Percentiles rank a stretch among this genome's conserved stretches.
Evolutionary conservation across 2,329 filamentous ascomycete species (phyloP).

Genomic region (Ophiostoma ips): DNA sequence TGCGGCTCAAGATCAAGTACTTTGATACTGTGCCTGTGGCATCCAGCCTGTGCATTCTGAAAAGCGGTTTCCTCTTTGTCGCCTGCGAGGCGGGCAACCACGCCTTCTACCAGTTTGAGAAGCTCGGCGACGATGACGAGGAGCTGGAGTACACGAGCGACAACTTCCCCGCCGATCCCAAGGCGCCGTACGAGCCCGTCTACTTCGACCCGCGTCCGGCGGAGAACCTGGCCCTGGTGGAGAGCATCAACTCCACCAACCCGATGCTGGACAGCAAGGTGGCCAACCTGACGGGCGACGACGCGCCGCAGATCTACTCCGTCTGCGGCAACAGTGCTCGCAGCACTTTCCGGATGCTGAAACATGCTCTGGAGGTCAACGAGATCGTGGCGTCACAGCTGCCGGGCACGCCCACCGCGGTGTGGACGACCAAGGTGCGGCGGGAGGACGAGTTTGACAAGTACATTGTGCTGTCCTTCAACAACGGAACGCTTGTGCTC

Average conservation of each 20-base stretch:
- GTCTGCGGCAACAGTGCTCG: slow-evolving; percentile 78
- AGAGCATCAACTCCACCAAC: slow-evolving; percentile 79
- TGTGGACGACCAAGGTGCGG: slow-evolving; percentile 89
- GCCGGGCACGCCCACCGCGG: slow-evolving; percentile 73
- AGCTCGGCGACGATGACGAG: slow-evolving; percentile 88
- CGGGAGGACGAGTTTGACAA: slow-evolving; percentile 75
- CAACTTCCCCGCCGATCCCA: slow-evolving; percentile 62
- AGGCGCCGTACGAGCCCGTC: slow-evolving; percentile 56
- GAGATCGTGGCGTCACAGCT: slow-evolving; percentile 93
- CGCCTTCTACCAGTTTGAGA: slow-evolving; percentile 93
- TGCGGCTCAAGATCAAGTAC: slow-evolving; percentile 82
- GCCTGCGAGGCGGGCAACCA: slow-evolving; percentile 88
- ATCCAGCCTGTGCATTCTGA: slow-evolving; percentile 77
- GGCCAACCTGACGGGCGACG: slow-evolving; percentile 78
- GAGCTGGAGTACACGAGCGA: slow-evolving; percentile 79
- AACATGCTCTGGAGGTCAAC: slow-evolving; percentile 83
- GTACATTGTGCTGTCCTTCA: slow-evolving; percentile 90
- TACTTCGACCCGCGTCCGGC: slow-evolving; percentile 73
- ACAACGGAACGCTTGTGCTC: slow-evolving; percentile 77
- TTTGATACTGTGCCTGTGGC: slow-evolving; percentile 92
- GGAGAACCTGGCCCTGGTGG: slow-evolving; percentile 72
- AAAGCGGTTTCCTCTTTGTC: slow-evolving; percentile 89
- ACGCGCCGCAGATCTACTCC: slow-evolving; percentile 92
- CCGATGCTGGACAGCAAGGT: slow-evolving; percentile 85
- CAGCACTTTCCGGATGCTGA: slow-evolving; percentile 81